phyloP scores from a whole-genome alignment of 2,329 filamentous ascomycete species.

The Fusarium buharicum region DNA sequence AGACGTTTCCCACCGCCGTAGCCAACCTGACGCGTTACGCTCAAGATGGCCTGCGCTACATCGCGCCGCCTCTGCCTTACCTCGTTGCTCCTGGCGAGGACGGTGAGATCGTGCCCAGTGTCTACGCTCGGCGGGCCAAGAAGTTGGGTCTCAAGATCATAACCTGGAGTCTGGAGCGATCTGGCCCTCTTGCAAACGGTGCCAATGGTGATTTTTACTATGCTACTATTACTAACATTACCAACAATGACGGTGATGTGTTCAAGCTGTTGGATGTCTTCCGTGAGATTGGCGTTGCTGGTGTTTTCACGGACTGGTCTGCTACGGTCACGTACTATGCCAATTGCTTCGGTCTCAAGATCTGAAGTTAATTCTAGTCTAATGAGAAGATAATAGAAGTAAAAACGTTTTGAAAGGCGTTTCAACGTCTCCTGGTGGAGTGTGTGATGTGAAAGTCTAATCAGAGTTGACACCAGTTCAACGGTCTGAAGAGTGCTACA shows the following conservation, averaged over 20 bases:
- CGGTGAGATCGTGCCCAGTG: conserved; percentile 68
- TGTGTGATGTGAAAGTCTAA: not conserved
- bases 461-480: not conserved
- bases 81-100: conserved; percentile 62
- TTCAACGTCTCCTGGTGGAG: not conserved
- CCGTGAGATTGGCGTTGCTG: conserved; percentile 67
- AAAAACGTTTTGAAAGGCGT: not conserved
- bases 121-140: conserved; percentile 70
- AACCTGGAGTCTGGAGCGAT: conserved; percentile 75
- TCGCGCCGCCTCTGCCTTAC: conserved; percentile 72
- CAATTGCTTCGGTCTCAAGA: conserved; percentile 68
- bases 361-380: conserved; percentile 1
- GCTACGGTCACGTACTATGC: conserved; percentile 76
- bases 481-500: not conserved
- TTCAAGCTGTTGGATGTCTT: conserved; percentile 74
- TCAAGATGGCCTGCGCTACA: conserved; percentile 67
- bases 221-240: conserved; percentile 62
- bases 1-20: conserved; percentile 64
- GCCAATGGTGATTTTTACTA: conserved; percentile 65
- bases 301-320: conserved; percentile 76
- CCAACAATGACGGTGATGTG: conserved; percentile 72
- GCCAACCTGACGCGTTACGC: conserved; percentile 66
- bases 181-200: conserved; percentile 66
- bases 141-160: conserved; percentile 71
- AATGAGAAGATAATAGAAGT: not conserved